Percentiles rank a stretch among this genome's conserved stretches.
These are phyloP conservation scores for Metschnikowia similis DNA, from an alignment of 805 yeast genomes.

Conservation along the genomic window DNA sequence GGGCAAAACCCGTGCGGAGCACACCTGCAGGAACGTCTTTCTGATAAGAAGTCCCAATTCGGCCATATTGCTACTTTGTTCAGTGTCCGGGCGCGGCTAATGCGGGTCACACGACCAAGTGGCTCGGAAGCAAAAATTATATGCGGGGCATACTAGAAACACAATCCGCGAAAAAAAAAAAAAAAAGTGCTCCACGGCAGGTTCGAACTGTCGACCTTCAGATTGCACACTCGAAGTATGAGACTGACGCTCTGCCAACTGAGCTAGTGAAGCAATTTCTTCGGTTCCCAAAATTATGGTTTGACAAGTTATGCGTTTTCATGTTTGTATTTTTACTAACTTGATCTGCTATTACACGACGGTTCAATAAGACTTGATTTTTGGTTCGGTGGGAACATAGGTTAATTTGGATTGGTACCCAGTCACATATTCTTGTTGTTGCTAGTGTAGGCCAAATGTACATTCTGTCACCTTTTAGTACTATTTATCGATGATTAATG, in stretches of 20 bases:
- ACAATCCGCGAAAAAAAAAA: background rate
- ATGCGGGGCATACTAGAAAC: conserved; percentile 25
- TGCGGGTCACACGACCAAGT: background rate
- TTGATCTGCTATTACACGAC: no score
- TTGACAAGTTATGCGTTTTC: no score
- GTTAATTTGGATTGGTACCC: no score
- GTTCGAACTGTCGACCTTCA: conserved; percentile 47
- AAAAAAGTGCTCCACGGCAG: conserved; percentile 39
- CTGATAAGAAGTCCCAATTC: conserved; percentile 2
- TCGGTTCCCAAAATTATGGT: background rate
- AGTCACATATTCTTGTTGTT: no score
- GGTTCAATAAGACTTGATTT: no score
- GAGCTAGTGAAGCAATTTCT: conserved; percentile 2
- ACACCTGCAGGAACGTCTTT: conserved; percentile 4
- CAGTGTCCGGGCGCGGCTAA: background rate
- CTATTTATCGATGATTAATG: no score
- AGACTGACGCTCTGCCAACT: conserved; percentile 5
- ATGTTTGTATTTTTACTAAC: no score
- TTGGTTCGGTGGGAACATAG: no score
- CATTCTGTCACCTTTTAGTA: no score
- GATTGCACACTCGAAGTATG: conserved; percentile 19
- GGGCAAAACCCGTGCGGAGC: background rate
- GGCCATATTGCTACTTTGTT: background rate
- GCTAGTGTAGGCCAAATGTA: no score
- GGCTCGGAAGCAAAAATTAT: background rate